Conservation (phyloP, 257 asterid species). For the Solanum piurae region DNA sequence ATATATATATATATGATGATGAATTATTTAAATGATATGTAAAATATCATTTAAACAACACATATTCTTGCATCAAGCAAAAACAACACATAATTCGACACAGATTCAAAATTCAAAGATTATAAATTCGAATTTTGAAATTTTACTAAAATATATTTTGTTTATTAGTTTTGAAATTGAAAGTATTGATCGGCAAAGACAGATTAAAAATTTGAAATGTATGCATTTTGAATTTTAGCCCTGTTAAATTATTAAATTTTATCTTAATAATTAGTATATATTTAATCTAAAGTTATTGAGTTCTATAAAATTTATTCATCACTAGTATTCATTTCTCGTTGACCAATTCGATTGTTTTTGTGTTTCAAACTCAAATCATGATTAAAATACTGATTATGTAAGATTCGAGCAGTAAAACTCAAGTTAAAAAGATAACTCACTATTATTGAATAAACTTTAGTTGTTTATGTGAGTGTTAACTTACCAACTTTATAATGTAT, state of each 20-base stretch:
- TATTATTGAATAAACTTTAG: neutral
- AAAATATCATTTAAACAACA: no score
- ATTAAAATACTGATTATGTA: neutral
- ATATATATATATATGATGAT: neutral
- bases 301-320: neutral
- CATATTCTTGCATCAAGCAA: neutral
- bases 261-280: neutral
- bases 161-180: neutral
- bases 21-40: neutral
- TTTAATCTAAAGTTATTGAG: neutral
- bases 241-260: neutral
- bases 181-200: neutral
- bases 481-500: neutral
- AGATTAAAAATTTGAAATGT: neutral
- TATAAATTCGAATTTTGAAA: neutral
- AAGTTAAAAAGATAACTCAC: neutral
- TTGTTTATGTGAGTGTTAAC: neutral
- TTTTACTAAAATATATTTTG: neutral
- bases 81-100: no score
- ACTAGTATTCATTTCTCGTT: neutral
- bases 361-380: neutral
- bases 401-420: fast-evolving
- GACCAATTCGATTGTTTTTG: neutral
- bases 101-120: neutral
- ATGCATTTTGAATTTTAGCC: neutral